Evolutionary conservation across 2,329 filamentous ascomycete genomes (phyloP).

Genomic region (Pseudogymnoascus sp.): DNA sequence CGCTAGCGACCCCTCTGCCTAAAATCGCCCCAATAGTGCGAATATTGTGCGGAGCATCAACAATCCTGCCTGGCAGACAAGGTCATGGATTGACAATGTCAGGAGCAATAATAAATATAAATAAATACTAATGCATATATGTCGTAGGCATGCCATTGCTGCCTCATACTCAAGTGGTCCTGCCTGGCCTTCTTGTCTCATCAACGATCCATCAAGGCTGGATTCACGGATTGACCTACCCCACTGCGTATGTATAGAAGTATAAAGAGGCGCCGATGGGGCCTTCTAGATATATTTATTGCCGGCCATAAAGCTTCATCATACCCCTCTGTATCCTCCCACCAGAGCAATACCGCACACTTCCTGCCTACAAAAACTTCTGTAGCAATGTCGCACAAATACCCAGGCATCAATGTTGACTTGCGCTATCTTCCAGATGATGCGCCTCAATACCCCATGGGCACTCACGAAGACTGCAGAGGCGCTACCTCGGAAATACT

Average conservation of each 20-base stretch:
- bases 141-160: conserved; percentile 5
- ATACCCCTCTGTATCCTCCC: background rate
- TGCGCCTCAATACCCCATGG: background rate
- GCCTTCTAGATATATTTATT: no score
- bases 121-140: conserved; percentile 1
- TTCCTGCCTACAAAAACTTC: background rate
- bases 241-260: background rate
- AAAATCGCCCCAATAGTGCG: background rate
- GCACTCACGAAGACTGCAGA: background rate
- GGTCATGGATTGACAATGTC: background rate
- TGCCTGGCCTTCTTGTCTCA: background rate
- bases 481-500: background rate
- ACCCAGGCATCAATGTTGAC: conserved; percentile 8
- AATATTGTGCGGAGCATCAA: background rate
- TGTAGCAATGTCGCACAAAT: conserved; percentile 1
- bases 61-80: background rate
- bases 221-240: background rate
- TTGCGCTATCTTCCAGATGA: background rate
- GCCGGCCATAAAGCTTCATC: background rate
- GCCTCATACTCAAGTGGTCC: background rate
- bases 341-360: background rate
- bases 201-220: background rate
- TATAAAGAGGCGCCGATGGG: conserved; percentile 3
- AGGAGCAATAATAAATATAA: background rate
- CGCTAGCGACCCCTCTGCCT: background rate